Percentiles rank a stretch among this genome's conserved stretches.
Evolutionary conservation across 1,284 basidiomycete species (phyloP).

Genomic region (Marasmius fiardii): DNA sequence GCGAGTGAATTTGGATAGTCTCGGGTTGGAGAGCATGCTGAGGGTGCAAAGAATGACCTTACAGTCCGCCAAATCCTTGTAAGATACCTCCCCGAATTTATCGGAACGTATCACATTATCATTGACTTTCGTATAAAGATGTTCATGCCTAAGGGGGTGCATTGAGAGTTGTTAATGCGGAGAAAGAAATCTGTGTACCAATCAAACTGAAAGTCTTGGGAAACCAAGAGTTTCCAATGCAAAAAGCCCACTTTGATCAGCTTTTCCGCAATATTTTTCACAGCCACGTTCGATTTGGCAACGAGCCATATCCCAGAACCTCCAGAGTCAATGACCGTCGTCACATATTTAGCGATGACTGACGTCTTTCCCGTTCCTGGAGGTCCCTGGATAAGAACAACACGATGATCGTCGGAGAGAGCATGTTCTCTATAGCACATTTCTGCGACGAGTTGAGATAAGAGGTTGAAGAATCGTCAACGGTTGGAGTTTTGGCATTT

Average conservation of each 20-base stretch:
- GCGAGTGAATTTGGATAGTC: conserved; percentile 33
- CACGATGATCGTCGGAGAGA: conserved; percentile 37
- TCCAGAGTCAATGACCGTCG: conserved; percentile 29
- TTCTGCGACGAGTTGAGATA: conserved; percentile 54
- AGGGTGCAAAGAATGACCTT: conserved; percentile 69
- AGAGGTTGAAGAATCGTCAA: conserved; percentile 12
- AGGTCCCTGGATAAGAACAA: conserved; percentile 58
- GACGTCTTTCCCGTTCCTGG: conserved; percentile 61
- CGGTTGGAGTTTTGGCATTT: conserved; percentile 12
- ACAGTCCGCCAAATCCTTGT: conserved; percentile 31
- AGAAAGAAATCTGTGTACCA: conserved; percentile 44
- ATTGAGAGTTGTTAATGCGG: conserved; percentile 9
- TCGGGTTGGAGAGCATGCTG: conserved; percentile 58
- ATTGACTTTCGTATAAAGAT: conserved; percentile 50
- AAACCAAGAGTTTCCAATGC: conserved; percentile 40
- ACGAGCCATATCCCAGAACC: conserved; percentile 61
- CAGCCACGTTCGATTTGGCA: conserved; percentile 63
- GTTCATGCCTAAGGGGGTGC: conserved; percentile 60
- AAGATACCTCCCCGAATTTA: conserved; percentile 28
- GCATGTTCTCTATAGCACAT: conserved; percentile 49
- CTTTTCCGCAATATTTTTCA: conserved; percentile 53
- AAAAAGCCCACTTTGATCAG: conserved; percentile 30
- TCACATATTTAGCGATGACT: conserved; percentile 61
- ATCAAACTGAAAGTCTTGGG: conserved; percentile 41
- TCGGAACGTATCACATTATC: conserved; percentile 50